phyloP scores from a whole-genome alignment of 2,329 filamentous ascomycete species.

The Paraconiothyrium sp. region DNA sequence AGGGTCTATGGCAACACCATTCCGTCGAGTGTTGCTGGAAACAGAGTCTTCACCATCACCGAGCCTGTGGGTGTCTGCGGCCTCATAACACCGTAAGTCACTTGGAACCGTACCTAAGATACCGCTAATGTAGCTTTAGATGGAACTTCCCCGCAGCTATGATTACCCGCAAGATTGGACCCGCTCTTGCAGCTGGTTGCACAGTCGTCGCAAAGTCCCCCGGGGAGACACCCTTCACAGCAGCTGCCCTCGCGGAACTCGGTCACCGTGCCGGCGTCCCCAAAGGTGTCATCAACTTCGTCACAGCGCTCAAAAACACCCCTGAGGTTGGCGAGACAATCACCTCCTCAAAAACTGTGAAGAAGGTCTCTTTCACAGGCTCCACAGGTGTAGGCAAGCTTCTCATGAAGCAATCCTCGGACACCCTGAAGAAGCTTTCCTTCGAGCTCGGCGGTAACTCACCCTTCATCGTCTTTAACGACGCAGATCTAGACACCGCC shows the following conservation, averaged over 20 bases:
- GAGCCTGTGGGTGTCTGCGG: constrained; percentile 87
- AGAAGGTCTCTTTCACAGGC: constrained; percentile 95
- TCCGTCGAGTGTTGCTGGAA: constrained; percentile 72
- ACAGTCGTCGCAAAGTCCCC: constrained; percentile 93
- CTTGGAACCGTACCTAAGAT: neutral
- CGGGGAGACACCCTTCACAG: constrained; percentile 90
- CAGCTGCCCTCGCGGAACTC: constrained; percentile 86
- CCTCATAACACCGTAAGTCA: constrained; percentile 74
- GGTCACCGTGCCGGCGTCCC: constrained; percentile 88
- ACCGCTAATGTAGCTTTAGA: constrained; percentile 41
- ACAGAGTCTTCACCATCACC: constrained; percentile 80
- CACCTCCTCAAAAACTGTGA: constrained; percentile 78
- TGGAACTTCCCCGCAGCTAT: constrained; percentile 79
- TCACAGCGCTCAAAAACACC: constrained; percentile 83
- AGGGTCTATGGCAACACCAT: constrained; percentile 72
- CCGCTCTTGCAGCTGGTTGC: constrained; percentile 91
- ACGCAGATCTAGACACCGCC: constrained; percentile 86
- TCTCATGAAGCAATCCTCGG: constrained; percentile 89
- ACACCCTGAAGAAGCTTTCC: constrained; percentile 84
- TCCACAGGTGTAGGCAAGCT: constrained; percentile 72
- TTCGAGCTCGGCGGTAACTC: constrained; percentile 96
- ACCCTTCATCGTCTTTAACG: constrained; percentile 96
- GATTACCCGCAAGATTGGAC: constrained; percentile 62
- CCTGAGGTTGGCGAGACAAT: constrained; percentile 78
- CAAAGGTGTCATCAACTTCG: constrained; percentile 87